Evolutionary conservation across 192 early-diverging fungal species (phyloP).

Genomic region (Dimargaris cristalligena): DNA sequence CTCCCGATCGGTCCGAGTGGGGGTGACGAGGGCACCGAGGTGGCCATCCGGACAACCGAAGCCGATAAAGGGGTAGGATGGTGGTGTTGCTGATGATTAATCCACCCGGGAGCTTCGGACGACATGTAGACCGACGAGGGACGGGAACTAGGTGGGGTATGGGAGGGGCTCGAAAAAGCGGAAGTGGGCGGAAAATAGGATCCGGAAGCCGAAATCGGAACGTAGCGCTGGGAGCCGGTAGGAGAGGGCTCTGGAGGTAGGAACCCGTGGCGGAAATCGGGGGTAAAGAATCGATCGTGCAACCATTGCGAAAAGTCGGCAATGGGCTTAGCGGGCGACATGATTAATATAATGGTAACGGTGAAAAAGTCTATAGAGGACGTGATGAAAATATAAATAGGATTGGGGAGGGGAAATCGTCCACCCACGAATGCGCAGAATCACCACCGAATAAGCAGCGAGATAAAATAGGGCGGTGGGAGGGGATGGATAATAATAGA

Average conservation of each 20-base stretch:
- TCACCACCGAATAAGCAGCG: no score
- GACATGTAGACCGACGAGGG: not conserved
- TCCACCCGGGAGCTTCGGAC: not conserved
- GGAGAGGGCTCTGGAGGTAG: not conserved
- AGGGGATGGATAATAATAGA: no score
- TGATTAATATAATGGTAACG: no score
- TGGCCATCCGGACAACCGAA: not conserved
- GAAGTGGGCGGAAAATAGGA: not conserved
- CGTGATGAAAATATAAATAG: no score
- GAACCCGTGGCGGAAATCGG: conserved; percentile 1
- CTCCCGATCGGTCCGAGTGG: not conserved
- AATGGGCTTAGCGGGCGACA: not conserved
- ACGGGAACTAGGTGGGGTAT: not conserved
- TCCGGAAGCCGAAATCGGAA: not conserved
- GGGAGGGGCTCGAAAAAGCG: not conserved
- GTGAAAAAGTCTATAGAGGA: no score
- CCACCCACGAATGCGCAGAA: no score
- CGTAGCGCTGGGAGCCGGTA: not conserved
- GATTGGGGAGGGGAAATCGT: no score
- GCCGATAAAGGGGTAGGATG: not conserved
- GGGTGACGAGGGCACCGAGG: not conserved
- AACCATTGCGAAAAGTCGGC: conserved; percentile 5
- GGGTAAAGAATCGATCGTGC: conserved; percentile 6
- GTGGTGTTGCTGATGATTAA: not conserved
- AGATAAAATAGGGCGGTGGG: no score